phyloP scores from a whole-genome alignment of 257 asterid genomes.

The Henckelia pumila region DNA sequence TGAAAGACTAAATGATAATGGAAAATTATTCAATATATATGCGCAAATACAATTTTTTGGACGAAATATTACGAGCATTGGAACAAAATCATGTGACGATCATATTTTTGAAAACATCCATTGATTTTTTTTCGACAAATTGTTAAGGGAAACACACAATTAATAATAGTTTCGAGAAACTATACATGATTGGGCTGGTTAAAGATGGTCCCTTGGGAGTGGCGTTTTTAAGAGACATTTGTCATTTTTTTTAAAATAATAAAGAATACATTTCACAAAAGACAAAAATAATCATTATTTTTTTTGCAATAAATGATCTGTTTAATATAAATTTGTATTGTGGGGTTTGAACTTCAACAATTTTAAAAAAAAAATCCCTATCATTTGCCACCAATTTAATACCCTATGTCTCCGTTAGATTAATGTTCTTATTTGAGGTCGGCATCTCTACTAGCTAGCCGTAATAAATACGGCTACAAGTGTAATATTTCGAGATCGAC shows the following conservation, averaged over 20 bases:
- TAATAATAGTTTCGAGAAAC: background rate
- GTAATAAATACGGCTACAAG: conserved; percentile 37
- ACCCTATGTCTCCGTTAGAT: conserved; percentile 33
- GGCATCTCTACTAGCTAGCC: conserved; percentile 38
- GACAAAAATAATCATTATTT: background rate
- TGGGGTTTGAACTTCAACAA: conserved; percentile 31
- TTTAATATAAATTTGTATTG: conserved; percentile 13
- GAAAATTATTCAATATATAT: background rate
- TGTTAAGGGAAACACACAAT: too few species aligned
- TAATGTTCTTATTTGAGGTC: conserved; percentile 40
- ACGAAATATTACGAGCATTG: background rate
- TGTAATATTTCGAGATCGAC: conserved; percentile 15
- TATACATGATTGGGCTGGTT: background rate
- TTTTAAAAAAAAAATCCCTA: conserved; percentile 23
- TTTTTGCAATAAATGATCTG: conserved; percentile 3
- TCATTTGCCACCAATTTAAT: conserved; percentile 37
- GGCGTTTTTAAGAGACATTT: background rate
- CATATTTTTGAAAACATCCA: background rate
- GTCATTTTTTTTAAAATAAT: background rate
- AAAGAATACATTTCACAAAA: conserved; percentile 15
- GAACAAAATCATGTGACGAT: background rate
- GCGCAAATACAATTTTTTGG: too few species aligned
- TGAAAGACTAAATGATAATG: too few species aligned
- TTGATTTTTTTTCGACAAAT: too few species aligned
- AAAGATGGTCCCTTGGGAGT: background rate